Base-by-base conservation (phyloP, 1,139 yeast species). In the Hyphopichia wangnamkhiaoensis region DNA sequence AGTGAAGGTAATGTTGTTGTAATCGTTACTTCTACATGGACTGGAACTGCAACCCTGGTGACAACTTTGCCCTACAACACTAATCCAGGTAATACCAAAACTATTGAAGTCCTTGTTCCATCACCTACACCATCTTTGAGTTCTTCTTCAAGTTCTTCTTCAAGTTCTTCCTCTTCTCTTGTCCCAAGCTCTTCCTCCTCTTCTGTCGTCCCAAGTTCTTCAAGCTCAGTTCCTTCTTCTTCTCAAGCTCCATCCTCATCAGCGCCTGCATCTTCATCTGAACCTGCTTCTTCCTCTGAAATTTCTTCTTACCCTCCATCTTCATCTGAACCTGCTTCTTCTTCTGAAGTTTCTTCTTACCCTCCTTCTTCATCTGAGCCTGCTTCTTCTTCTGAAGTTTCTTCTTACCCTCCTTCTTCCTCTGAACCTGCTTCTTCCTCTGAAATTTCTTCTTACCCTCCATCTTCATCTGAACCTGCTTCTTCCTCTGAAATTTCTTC, bases 21-120 rank as follows among this genome's bases (percentile, higher is more conserved):
- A 4, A 37, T 52, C n/a, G 42, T 51, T 6, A 63, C 69, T 0
- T 33, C 29, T 5, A 62, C 68, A 17, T 57, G 54, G 48, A 49
- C 59, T 7, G 63, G 59, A 2, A 15, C 52, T 4, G 46, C 49
- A 2, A 58, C 66, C 5, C 13, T 24, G 5, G 43, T 50, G 2
- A 54, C 58, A 3, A 60, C 65, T 16, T 40, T 48, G 12, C 55
- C 56, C 35, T 28, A 33, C 42, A 13, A 18, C 30, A 33, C 30
- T 29, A 33, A 29, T 1, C n/a, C 38, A 10, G 50, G 46, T 13
- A 51, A 44, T 8, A 54, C 56, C 3, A 46, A 41, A 13, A 54
- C 57, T 1, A 47, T 59, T 16, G 56, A 49, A 12, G 48, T 51
- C 17, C 34, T 37, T 5, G 41, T 30, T 4, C 54, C 63, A 13